Percentiles rank a stretch among this genome's conserved stretches.
phyloP scores from a whole-genome alignment of 345 rosid genomes.

The Euphorbia pulcherrima region DNA sequence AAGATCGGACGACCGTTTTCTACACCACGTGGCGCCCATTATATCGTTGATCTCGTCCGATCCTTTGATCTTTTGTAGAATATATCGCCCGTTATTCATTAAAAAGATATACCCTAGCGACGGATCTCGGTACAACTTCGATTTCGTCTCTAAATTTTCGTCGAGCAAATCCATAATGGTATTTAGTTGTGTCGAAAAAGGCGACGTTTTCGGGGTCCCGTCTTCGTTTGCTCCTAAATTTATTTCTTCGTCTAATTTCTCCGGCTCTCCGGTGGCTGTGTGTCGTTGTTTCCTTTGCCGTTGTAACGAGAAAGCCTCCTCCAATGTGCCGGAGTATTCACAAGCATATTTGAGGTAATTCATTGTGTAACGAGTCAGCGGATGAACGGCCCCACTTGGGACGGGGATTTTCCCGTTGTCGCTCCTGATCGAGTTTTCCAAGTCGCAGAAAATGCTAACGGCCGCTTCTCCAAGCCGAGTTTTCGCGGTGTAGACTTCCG shows the following conservation, averaged over 20 bases:
- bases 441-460: constrained; percentile 17
- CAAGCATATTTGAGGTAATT: constrained; percentile 26
- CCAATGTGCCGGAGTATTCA: constrained; percentile 20
- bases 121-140: constrained; percentile 66
- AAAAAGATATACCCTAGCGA: constrained; percentile 66
- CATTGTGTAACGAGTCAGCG: constrained; percentile 30
- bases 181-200: constrained; percentile 49
- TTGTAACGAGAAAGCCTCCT: constrained; percentile 15
- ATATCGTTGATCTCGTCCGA: constrained; percentile 52
- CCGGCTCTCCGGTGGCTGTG: neutral
- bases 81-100: constrained; percentile 97
- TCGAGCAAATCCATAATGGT: constrained; percentile 70
- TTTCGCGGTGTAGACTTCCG: constrained; percentile 9
- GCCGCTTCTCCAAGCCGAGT: constrained; percentile 22
- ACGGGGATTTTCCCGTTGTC: constrained; percentile 20
- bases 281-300: neutral
- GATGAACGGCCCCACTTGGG: constrained; percentile 28
- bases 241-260: neutral
- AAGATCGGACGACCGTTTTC: constrained; percentile 62
- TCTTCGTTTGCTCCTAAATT: constrained; percentile 15
- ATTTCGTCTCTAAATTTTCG: constrained; percentile 50
- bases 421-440: constrained; percentile 23
- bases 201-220: constrained; percentile 32
- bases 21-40: constrained; percentile 72
- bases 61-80: constrained; percentile 71